Evolutionary conservation across 805 yeast genomes (phyloP).

Genomic region (Clavispora phyllophila): DNA sequence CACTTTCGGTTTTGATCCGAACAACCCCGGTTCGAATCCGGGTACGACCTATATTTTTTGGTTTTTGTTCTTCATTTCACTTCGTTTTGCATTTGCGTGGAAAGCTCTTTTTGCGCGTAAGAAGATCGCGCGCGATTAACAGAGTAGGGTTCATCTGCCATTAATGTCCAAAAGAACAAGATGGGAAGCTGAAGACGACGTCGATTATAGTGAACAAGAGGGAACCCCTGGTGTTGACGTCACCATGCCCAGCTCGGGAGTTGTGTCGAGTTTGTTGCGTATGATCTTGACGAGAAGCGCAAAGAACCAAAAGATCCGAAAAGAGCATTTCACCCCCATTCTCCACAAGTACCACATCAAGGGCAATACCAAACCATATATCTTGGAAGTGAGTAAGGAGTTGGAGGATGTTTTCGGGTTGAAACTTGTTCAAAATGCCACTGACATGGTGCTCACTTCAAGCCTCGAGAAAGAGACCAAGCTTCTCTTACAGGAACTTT

Average conservation of each 20-base stretch:
- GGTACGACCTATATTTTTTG: conserved; percentile 54
- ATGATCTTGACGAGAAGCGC: conserved; percentile 9
- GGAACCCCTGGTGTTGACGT: background rate
- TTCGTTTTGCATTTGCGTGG: background rate
- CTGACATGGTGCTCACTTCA: background rate
- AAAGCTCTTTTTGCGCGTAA: background rate
- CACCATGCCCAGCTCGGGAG: background rate
- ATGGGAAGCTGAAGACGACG: background rate
- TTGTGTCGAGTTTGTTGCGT: conserved; percentile 8
- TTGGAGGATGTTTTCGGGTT: conserved; percentile 26
- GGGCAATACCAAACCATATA: conserved; percentile 18
- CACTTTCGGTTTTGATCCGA: conserved; percentile 78
- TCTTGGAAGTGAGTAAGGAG: conserved; percentile 13
- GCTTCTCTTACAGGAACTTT: background rate
- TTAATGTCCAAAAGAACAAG: background rate
- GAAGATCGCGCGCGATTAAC: background rate
- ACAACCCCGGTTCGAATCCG: conserved; percentile 84
- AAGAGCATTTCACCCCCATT: conserved; percentile 11
- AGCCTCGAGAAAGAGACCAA: background rate
- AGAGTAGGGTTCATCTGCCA: no score
- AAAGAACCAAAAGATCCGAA: conserved; percentile 8
- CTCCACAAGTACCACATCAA: conserved; percentile 12
- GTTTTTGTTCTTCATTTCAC: background rate
- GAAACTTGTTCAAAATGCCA: conserved; percentile 10
- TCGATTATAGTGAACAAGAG: background rate